Evolutionary conservation across 1,139 yeast species (phyloP).

Genomic region (Chernovozyma aurita): DNA sequence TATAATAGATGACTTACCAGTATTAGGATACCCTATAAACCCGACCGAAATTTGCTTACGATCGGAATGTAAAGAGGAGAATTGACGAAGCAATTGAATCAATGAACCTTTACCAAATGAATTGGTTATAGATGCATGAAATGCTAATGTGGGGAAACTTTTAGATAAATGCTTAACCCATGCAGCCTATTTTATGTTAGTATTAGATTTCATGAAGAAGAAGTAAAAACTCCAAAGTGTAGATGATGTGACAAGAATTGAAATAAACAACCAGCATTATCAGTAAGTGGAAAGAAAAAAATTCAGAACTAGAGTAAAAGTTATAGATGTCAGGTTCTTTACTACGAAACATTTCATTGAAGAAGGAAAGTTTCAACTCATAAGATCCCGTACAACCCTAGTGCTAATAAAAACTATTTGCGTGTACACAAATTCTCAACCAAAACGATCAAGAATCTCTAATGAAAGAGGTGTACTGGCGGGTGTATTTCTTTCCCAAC

Average conservation of each 20-base stretch:
- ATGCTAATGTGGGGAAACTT: conserved; percentile 90
- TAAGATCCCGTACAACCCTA: conserved; percentile 46
- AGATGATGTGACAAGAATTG: conserved; percentile 6
- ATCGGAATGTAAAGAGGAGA: conserved; percentile 84
- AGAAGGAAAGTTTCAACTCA: conserved; percentile 57
- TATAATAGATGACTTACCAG: conserved; percentile 94
- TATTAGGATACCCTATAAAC: conserved; percentile 94
- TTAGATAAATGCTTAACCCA: conserved; percentile 96
- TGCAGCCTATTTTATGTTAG: conserved; percentile 79
- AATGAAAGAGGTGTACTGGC: conserved; percentile 35
- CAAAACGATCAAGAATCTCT: conserved; percentile 39
- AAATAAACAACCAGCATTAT: no score
- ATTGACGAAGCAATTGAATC: conserved; percentile 89
- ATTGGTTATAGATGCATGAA: conserved; percentile 96
- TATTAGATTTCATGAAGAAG: conserved; percentile 38
- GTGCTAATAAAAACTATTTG: conserved; percentile 43
- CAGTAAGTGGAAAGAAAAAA: no score
- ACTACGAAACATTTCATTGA: conserved; percentile 57
- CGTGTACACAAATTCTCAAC: conserved; percentile 40
- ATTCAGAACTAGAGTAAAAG: no score
- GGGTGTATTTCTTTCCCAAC: conserved; percentile 78
- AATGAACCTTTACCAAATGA: conserved; percentile 97
- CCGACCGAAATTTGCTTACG: conserved; percentile 97
- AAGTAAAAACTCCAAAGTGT: conserved; percentile 27
- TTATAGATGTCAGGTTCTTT: conserved; percentile 57